Percentiles rank a stretch among this genome's conserved stretches.
Evolutionary conservation across 2,329 filamentous ascomycete genomes (phyloP).

Genomic region (Nemania bipapillata): DNA sequence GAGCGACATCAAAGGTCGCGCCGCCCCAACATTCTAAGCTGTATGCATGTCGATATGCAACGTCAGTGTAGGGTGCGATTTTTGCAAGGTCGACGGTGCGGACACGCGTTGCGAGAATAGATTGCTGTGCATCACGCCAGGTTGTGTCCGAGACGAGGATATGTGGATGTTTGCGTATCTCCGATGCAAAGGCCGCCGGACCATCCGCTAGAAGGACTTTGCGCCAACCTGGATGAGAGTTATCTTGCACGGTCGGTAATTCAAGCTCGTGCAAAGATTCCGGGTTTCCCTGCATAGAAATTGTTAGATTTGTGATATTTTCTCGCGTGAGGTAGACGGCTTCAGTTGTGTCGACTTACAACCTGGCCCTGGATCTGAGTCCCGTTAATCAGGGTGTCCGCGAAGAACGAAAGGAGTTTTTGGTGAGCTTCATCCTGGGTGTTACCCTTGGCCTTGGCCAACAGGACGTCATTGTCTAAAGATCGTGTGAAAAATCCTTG

Average conservation of each 20-base stretch:
- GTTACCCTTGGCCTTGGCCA: neutral
- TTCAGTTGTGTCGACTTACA: neutral
- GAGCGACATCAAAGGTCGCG: constrained; percentile 8
- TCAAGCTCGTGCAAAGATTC: neutral
- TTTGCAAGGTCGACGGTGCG: neutral
- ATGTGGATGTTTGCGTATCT: neutral
- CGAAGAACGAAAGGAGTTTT: constrained; percentile 1
- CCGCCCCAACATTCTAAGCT: constrained; percentile 13
- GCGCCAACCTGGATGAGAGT: neutral
- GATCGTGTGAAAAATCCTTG: neutral
- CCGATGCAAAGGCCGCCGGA: neutral
- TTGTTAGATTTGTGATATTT: neutral
- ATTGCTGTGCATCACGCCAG: constrained; percentile 13
- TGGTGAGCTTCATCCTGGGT: neutral
- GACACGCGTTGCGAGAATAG: constrained; percentile 1
- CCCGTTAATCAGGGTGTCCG: neutral
- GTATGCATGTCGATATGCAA: neutral
- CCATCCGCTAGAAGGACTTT: neutral
- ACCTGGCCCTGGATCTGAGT: neutral
- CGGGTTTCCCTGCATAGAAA: neutral
- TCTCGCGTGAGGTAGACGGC: neutral
- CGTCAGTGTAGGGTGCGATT: neutral
- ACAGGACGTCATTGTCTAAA: neutral
- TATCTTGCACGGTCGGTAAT: neutral
- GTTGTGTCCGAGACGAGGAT: constrained; percentile 13